Evolutionary conservation across 352 stramenopile genomes (phyloP).

Genomic region (Pythium vanterpoolii): DNA sequence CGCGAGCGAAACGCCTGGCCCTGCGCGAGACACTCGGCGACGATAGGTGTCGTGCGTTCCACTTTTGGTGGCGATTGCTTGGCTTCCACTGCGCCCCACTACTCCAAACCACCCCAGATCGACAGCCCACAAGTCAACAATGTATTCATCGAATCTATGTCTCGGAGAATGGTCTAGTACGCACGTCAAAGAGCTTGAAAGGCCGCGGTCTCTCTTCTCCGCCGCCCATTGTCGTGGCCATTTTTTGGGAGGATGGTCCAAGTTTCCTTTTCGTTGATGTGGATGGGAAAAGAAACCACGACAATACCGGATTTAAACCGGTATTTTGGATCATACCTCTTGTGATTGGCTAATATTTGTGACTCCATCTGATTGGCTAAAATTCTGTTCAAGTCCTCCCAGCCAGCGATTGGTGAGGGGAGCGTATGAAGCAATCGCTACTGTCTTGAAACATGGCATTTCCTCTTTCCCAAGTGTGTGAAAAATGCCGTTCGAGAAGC

Average conservation of each 20-base stretch:
- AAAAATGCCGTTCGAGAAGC: conserved; percentile 94
- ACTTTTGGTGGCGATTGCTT: neutral
- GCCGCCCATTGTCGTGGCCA: conserved; percentile 15
- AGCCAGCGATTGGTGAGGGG: conserved; percentile 36
- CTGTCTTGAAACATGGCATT: conserved; percentile 40
- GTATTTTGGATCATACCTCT: neutral
- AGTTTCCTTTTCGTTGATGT: conserved; percentile 24
- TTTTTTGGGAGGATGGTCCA: neutral
- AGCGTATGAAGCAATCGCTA: too few species aligned
- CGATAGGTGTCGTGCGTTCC: neutral
- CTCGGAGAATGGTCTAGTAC: neutral
- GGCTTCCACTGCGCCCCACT: conserved; percentile 17
- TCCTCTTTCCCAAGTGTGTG: conserved; percentile 59
- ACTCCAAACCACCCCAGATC: neutral
- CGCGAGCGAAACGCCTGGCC: conserved; percentile 43
- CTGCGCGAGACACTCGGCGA: conserved; percentile 34
- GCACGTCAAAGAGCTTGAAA: conserved; percentile 29
- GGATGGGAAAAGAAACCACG: neutral
- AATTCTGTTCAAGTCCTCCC: conserved; percentile 12
- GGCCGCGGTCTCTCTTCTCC: conserved; percentile 9
- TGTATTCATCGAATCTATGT: neutral
- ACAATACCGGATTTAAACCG: conserved; percentile 1
- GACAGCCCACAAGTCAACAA: conserved; percentile 8
- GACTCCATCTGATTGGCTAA: conserved; percentile 14
- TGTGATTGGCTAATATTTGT: conserved; percentile 21